Evolutionary conservation across 257 asterid species (phyloP), one percentile per base, ranked within the genome.

Genomic region (Rhazya stricta): DNA sequence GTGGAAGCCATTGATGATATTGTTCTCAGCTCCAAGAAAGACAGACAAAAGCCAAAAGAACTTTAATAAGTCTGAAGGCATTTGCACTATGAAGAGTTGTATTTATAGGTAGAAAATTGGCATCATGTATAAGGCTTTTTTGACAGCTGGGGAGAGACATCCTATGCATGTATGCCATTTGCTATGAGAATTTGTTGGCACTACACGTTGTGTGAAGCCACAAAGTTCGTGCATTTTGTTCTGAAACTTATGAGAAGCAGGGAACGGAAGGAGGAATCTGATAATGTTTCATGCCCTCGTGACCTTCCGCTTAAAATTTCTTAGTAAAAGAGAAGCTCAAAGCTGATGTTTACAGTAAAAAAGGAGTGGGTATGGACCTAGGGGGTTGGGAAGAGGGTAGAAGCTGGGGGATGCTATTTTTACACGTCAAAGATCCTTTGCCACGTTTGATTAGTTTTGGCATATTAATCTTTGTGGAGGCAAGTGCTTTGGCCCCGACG

Each of bases 101-200:
- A 39, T 73, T 57, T 73, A 41, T 73, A 73, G 56, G 41, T 9
- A 8, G 50, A n/a, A 29, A 3, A n/a, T n/a, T 58, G 77, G 60
- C 3, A 51, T 32, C 8, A 9, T 21, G 32, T 43, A 9, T 23
- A 1, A 16, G 60, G 4, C 1, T 32, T 51, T 60, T 53, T 2
- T 29, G 74, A 70, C 74, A 70, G 45, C 41, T 60, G 54, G 57
- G 23, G 36, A 45, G 29, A 73, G 21, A 18, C 4, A 27, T 13
- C 46, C 13, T 25, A 2, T 60, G 77, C 77, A 73, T 73, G 77
- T 13, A 27, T 3, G 56, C 57, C 77, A 73, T 60, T 58, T 73
- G 77, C 53, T 9, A 8, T 42, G 32, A 13, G 61, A 34, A 36
- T 0, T 39, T 16, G 25, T 18, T 41, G 36, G 4, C n/a, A 3